Evolutionary conservation across 1,284 basidiomycete species (phyloP).

Genomic region (Tilletia horrida): DNA sequence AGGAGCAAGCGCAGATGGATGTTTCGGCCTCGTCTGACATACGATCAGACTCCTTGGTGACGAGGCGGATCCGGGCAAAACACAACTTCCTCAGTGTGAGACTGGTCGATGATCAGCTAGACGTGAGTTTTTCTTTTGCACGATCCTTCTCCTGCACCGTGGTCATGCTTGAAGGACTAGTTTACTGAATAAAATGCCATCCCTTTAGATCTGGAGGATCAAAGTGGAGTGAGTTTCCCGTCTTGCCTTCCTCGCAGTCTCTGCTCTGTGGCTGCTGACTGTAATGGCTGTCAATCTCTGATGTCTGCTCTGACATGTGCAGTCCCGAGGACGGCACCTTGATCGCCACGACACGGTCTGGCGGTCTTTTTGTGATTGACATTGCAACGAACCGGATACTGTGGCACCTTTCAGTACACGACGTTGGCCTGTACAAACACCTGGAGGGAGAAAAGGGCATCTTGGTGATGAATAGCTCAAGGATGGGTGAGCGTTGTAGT

Average conservation of each 20-base stretch:
- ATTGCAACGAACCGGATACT: background rate
- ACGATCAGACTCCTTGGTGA: background rate
- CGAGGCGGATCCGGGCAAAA: no score
- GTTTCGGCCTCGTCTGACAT: background rate
- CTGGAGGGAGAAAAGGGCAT: constrained; percentile 4
- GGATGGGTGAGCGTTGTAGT: no score
- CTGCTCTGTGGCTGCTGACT: background rate
- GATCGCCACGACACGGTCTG: constrained; percentile 1
- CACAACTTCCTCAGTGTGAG: no score
- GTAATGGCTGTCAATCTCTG: background rate
- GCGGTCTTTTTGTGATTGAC: constrained; percentile 11
- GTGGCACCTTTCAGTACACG: background rate
- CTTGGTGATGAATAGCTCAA: constrained; percentile 2
- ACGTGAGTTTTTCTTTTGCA: no score
- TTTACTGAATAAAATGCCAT: no score
- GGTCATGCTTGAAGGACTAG: no score
- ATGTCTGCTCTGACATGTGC: background rate
- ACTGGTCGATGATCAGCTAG: no score
- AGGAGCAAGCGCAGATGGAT: background rate
- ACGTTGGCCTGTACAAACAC: background rate
- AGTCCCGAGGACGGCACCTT: constrained; percentile 1
- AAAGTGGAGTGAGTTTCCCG: constrained; percentile 5
- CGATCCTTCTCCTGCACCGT: background rate
- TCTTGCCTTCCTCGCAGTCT: background rate
- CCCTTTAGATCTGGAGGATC: constrained; percentile 1